Evolutionary conservation across 495 filamentous ascomycete species (phyloP).

Genomic region (Cenococcum geophilum): DNA sequence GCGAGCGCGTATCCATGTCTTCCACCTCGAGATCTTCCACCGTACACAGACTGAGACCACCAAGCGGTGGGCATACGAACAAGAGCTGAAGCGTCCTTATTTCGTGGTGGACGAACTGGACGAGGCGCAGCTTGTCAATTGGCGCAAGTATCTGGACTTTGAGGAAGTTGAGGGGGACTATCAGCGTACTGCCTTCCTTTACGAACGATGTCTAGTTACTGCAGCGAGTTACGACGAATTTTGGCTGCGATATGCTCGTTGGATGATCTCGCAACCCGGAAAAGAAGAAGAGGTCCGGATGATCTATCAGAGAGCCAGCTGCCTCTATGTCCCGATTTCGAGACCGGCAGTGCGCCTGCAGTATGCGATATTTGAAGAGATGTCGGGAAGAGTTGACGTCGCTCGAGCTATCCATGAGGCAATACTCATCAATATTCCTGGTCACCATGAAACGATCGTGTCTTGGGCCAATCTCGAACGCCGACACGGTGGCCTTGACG

Average conservation of each 20-base stretch:
- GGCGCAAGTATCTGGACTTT: constrained; percentile 95
- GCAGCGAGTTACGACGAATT: constrained; percentile 96
- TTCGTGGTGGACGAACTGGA: constrained; percentile 95
- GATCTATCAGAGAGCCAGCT: constrained; percentile 85
- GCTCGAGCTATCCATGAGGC: constrained; percentile 78
- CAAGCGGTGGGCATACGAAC: constrained; percentile 92
- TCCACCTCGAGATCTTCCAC: constrained; percentile 75
- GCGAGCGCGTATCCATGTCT: constrained; percentile 67
- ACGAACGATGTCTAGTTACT: constrained; percentile 88
- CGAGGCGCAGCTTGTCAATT: constrained; percentile 79
- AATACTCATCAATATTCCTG: constrained; percentile 62
- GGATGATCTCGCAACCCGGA: constrained; percentile 77
- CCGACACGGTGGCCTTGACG: constrained; percentile 76
- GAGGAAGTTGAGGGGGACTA: constrained; percentile 84
- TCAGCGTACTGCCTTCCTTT: constrained; percentile 69
- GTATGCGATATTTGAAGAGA: constrained; percentile 93
- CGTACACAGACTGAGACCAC: constrained; percentile 81
- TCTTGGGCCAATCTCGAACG: constrained; percentile 85
- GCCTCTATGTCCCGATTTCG: constrained; percentile 76
- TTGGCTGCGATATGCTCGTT: constrained; percentile 94
- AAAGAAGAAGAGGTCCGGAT: constrained; percentile 90
- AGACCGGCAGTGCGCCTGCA: constrained; percentile 74
- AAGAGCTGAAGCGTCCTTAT: constrained; percentile 91
- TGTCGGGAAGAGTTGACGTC: constrained; percentile 64
- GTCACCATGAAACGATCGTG: constrained; percentile 79